Conservation (phyloP, 2,329 filamentous ascomycete species). For the Phyllosticta capitalensis region DNA sequence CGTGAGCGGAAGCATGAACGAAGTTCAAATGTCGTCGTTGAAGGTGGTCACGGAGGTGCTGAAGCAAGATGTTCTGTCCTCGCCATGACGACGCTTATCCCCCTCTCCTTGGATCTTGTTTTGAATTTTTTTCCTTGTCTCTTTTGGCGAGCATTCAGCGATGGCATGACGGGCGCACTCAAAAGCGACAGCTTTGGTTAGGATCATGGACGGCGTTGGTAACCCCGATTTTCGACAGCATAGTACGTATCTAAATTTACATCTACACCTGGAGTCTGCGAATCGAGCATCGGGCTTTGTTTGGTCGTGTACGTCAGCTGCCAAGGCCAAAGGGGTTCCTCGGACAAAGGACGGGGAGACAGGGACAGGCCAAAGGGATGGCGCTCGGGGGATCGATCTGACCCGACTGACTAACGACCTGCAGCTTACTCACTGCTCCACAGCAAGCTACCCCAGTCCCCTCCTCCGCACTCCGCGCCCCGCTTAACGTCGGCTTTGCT, state of each 20-base stretch:
- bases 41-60: conserved; percentile 31
- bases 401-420: no score
- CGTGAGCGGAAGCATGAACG: conserved; percentile 31
- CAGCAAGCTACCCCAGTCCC: neutral
- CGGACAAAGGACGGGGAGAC: neutral
- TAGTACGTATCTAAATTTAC: neutral
- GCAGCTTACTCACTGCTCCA: neutral
- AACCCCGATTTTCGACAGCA: neutral
- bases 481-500: conserved; percentile 11
- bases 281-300: neutral
- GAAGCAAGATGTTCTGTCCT: conserved; percentile 8
- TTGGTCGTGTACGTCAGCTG: neutral
- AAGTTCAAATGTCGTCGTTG: conserved; percentile 32
- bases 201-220: neutral
- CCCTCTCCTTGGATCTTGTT: neutral
- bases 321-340: neutral
- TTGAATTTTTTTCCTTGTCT: neutral
- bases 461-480: neutral
- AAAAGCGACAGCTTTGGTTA: neutral
- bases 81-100: conserved; percentile 3
- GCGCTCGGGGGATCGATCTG: neutral
- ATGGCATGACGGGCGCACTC: neutral
- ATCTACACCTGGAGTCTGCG: neutral
- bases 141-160: neutral
- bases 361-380: neutral